Evolutionary conservation across 2,329 filamentous ascomycete genomes (phyloP), one percentile per base, ranked within the genome.

Genomic region (Scleromitrula shiraiana): DNA sequence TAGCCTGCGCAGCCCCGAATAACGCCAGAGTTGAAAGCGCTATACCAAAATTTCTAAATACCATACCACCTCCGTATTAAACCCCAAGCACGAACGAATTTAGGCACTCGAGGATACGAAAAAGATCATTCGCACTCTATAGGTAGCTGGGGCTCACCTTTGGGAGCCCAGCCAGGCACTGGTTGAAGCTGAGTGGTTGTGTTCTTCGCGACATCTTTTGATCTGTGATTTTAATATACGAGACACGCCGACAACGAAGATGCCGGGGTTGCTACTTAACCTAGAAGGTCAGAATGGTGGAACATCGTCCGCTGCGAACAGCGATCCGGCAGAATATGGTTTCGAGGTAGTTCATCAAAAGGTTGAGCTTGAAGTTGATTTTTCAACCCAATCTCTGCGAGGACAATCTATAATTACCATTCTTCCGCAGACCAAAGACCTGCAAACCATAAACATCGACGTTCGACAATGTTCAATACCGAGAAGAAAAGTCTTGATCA

Each of bases 331-430:
- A 14, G 53, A 56, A 14, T 60, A 61, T 49, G 62, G 59, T 22
- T 75, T 71, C 53, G 62, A 75, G 33, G 70, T 97, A 50, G 75
- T 88, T 46, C 84, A 89, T 68, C 91, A 97, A 68, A 86, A 87
- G 64, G 83, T 98, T 41, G 83, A 89, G 59, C 74, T 98, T 51
- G 90, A 97, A 60, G 74, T 98, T 63, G 86, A 95, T 68, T 94
- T 98, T 64, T 75, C 78, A 55, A 78, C 78, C 46, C 83, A 82
- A 66, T 77, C 75, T 61, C 70, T 97, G 60, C 82, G 78, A 52
- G 93, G 93, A 42, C 83, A 78, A 54, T 88, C 86, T 7, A 84
- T 90, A 57, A 85, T 98, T 57, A 85, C 83, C 24, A 80, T 97
- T 46, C 57, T 62, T 19, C 72, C 76, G 50, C 73, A 73, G 58